Percentiles rank a stretch among this genome's conserved stretches.
Evolutionary conservation across 306 rosid species (phyloP).

Genomic region (Dryas drummondii): DNA sequence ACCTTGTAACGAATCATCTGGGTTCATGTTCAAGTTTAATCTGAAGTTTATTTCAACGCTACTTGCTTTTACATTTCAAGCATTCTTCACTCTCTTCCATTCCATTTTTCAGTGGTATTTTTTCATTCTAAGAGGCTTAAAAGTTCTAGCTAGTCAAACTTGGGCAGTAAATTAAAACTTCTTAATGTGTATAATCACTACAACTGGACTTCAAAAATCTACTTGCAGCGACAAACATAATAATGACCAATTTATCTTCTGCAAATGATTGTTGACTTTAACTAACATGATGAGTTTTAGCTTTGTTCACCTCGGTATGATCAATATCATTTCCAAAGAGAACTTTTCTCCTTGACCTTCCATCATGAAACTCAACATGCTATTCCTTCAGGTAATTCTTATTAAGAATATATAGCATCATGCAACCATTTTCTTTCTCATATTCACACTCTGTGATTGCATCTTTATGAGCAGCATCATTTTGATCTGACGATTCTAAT

Average conservation of each 20-base stretch:
- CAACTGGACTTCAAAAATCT: background rate
- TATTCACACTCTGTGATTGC: slow-evolving; percentile 6
- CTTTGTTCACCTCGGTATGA: slow-evolving; percentile 49
- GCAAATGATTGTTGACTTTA: slow-evolving; percentile 1
- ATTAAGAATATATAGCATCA: slow-evolving; percentile 13
- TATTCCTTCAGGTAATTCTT: slow-evolving; percentile 50
- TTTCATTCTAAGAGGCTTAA: no score
- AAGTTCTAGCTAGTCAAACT: no score
- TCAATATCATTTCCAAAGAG: slow-evolving; percentile 57
- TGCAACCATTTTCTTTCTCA: background rate
- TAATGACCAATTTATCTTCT: no score
- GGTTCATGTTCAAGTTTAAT: no score
- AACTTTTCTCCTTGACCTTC: slow-evolving; percentile 74
- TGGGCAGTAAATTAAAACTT: background rate
- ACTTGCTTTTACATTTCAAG: no score
- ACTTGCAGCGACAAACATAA: background rate
- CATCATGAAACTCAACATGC: slow-evolving; percentile 65
- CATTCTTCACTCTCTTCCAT: no score
- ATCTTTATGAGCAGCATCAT: slow-evolving; percentile 31
- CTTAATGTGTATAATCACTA: background rate
- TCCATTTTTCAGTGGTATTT: no score
- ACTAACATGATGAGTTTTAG: slow-evolving; percentile 16
- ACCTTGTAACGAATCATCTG: no score
- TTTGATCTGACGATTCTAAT: slow-evolving; percentile 52
- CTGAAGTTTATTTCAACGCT: no score